phyloP scores from a whole-genome alignment of 2,329 filamentous ascomycete genomes.

The Fusarium sarcochroum region DNA sequence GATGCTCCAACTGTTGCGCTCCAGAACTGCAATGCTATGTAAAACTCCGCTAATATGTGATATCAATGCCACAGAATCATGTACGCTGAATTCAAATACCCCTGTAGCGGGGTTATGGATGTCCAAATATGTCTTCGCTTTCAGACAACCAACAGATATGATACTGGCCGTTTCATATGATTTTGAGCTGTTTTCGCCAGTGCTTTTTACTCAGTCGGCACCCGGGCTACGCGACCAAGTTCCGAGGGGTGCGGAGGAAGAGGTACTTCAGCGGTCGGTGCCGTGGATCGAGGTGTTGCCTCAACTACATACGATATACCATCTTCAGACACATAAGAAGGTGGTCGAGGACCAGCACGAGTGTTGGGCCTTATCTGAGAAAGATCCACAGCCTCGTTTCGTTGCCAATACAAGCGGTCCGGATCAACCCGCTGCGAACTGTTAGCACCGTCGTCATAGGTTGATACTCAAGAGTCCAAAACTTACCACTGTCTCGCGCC shows the following conservation, averaged over 20 bases:
- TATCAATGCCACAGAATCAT: slow-evolving; percentile 32
- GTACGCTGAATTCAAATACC: slow-evolving; percentile 22
- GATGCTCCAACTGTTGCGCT: slow-evolving; percentile 9
- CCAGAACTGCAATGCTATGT: slow-evolving; percentile 11
- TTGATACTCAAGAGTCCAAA: neutral
- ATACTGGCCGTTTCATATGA: neutral
- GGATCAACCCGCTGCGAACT: slow-evolving; percentile 78
- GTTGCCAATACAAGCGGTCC: slow-evolving; percentile 84
- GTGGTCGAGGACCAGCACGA: slow-evolving; percentile 67
- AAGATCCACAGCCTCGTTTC: slow-evolving; percentile 63
- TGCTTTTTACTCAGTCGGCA: slow-evolving; percentile 28
- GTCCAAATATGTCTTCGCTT: slow-evolving; percentile 1
- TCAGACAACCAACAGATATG: slow-evolving; percentile 1
- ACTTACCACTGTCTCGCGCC: slow-evolving; percentile 85
- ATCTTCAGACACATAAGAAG: slow-evolving; percentile 83
- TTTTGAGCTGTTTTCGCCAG: neutral
- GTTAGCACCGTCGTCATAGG: slow-evolving; percentile 17
- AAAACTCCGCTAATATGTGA: slow-evolving; percentile 31
- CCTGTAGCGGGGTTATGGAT: neutral
- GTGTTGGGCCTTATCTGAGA: slow-evolving; percentile 43
- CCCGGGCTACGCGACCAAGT: slow-evolving; percentile 48
- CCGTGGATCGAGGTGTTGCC: slow-evolving; percentile 71
- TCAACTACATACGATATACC: slow-evolving; percentile 81
- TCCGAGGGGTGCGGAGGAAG: slow-evolving; percentile 66
- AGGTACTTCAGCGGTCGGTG: slow-evolving; percentile 60